Conservation (phyloP, 768 basidiomycete species). For the Rossbeevera mucosa region DNA sequence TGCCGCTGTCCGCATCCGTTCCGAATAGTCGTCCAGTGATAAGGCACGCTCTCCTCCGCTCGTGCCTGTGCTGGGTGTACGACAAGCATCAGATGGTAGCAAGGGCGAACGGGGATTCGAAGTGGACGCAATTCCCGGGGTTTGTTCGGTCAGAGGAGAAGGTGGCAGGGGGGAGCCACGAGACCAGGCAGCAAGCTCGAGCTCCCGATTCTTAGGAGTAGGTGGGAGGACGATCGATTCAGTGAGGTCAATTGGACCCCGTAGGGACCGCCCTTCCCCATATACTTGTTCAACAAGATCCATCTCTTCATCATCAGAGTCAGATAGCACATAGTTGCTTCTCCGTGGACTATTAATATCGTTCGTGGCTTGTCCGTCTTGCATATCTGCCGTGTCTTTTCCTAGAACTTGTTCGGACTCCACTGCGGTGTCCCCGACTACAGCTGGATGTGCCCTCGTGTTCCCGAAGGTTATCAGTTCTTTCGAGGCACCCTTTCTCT, state of each 20-base stretch:
- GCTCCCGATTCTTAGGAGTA: slow-evolving; percentile 81
- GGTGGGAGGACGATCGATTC: slow-evolving; percentile 82
- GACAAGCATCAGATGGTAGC: background rate
- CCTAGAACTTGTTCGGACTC: slow-evolving; percentile 31
- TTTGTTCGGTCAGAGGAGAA: slow-evolving; percentile 41
- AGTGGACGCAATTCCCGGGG: slow-evolving; percentile 19
- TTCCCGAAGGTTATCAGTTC: slow-evolving; percentile 48
- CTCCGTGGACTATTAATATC: slow-evolving; percentile 18
- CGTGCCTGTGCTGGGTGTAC: background rate
- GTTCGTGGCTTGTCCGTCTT: slow-evolving; percentile 11
- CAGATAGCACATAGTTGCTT: slow-evolving; percentile 16
- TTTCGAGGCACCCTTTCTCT: slow-evolving; percentile 52
- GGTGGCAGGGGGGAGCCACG: slow-evolving; percentile 44
- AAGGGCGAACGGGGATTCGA: slow-evolving; percentile 6
- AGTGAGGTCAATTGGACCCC: slow-evolving; percentile 71
- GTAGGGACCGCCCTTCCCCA: slow-evolving; percentile 69
- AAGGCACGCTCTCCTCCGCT: slow-evolving; percentile 34
- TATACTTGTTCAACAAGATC: slow-evolving; percentile 97
- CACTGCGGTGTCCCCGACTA: slow-evolving; percentile 19
- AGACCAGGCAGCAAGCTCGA: slow-evolving; percentile 85
- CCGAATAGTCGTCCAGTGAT: slow-evolving; percentile 95
- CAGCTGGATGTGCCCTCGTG: slow-evolving; percentile 14
- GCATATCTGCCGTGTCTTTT: slow-evolving; percentile 27
- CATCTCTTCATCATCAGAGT: slow-evolving; percentile 75
- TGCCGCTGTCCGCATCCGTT: slow-evolving; percentile 96